Conservation (phyloP, 2,329 filamentous ascomycete species). For the Phialemoniopsis sp. region DNA sequence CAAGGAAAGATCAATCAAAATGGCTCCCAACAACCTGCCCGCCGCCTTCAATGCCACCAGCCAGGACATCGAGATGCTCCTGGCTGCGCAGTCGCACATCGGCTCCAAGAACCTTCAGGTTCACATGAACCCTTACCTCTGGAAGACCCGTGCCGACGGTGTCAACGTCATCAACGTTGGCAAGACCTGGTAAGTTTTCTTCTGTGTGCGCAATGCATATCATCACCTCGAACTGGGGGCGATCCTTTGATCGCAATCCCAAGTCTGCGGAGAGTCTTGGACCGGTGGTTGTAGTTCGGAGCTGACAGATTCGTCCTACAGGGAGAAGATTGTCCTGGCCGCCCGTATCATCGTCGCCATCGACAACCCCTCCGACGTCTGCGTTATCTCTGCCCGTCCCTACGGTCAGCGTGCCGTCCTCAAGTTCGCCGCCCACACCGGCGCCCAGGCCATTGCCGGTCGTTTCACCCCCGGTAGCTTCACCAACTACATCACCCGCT, state of each 20-base stretch:
- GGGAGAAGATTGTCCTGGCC: slow-evolving; percentile 99
- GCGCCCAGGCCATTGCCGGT: slow-evolving; percentile 95
- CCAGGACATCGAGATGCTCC: slow-evolving; percentile 99
- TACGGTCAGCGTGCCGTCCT: slow-evolving; percentile 99
- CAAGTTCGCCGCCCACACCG: slow-evolving; percentile 99
- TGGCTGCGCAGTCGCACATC: slow-evolving; percentile 93
- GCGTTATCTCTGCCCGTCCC: slow-evolving; percentile 98
- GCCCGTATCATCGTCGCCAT: slow-evolving; percentile 98
- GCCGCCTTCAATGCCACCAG: slow-evolving; percentile 94
- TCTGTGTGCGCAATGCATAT: no score
- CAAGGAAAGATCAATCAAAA: slow-evolving; percentile 57
- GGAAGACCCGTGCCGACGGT: slow-evolving; percentile 98
- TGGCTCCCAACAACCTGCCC: slow-evolving; percentile 94
- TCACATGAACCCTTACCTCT: slow-evolving; percentile 90
- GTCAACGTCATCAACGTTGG: slow-evolving; percentile 99
- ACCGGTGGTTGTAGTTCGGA: no score
- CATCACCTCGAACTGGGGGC: no score
- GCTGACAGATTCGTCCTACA: slow-evolving; percentile 32
- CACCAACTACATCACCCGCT: slow-evolving; percentile 99
- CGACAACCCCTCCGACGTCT: slow-evolving; percentile 99
- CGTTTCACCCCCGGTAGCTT: slow-evolving; percentile 99
- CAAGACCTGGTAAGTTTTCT: slow-evolving; percentile 87
- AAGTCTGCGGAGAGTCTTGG: no score
- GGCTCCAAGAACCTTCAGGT: slow-evolving; percentile 99
- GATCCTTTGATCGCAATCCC: no score